Evolutionary conservation across 129 eudicot species (phyloP).

Genomic region (Arctium lappa): DNA sequence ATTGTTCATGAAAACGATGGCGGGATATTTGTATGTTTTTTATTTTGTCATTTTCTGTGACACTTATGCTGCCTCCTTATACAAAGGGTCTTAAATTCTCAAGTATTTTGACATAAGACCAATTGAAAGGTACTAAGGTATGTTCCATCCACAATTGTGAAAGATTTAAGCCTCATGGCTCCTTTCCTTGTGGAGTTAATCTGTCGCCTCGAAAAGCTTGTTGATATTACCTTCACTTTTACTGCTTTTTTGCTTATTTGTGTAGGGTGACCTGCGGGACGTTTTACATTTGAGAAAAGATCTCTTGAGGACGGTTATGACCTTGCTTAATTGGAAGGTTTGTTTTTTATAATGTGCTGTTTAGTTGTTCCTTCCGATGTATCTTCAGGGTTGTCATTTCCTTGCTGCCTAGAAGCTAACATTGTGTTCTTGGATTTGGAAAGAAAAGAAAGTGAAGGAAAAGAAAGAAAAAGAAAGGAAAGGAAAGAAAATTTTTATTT

Average conservation of each 20-base stretch:
- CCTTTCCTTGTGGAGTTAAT: background rate
- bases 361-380: background rate
- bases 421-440: background rate
- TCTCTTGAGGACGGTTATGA: slow-evolving; percentile 65
- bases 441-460: background rate
- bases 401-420: background rate
- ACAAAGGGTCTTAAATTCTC: background rate
- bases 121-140: background rate
- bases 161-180: background rate
- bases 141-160: background rate
- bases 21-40: no score
- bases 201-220: background rate
- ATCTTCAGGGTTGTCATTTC: slow-evolving; percentile 5
- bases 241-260: slow-evolving; percentile 11
- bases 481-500: background rate
- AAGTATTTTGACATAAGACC: background rate
- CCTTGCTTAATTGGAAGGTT: slow-evolving; percentile 69
- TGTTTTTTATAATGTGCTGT: slow-evolving; percentile 19
- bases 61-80: background rate
- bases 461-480: background rate
- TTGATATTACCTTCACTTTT: background rate
- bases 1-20: no score
- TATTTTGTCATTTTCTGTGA: background rate
- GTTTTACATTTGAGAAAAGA: slow-evolving; percentile 68
- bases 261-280: slow-evolving; percentile 80